Evolutionary conservation across 257 asterid genomes (phyloP).

Genomic region (Oldenlandia corymbosa): DNA sequence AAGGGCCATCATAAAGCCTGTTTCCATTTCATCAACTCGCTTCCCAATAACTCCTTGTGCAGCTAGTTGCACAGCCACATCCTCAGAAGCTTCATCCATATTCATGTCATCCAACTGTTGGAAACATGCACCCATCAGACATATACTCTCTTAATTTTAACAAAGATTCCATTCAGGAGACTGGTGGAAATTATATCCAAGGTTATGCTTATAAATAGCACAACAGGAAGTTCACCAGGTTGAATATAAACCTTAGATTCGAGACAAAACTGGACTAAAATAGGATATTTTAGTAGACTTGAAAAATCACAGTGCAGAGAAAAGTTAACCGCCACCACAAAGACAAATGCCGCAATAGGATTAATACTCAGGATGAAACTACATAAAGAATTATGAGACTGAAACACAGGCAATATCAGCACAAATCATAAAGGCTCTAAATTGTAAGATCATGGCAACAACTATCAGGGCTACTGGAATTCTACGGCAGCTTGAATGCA

Average conservation of each 20-base stretch:
- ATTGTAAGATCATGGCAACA: not conserved
- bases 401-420: not conserved
- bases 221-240: not conserved
- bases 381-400: not conserved
- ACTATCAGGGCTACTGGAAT: too few relatives aligned
- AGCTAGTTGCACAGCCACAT: conserved; percentile 80
- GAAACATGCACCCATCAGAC: conserved; percentile 16
- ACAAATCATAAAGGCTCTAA: not conserved
- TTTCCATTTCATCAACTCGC: conserved; percentile 96
- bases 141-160: not conserved
- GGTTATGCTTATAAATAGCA: not conserved
- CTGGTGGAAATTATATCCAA: not conserved
- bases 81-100: conserved; percentile 90
- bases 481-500: not conserved
- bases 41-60: conserved; percentile 99
- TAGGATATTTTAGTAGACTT: not conserved
- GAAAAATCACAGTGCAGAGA: not conserved
- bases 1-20: conserved; percentile 92
- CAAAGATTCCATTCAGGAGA: not conserved
- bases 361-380: not conserved
- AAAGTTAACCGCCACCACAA: not conserved
- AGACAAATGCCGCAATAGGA: not conserved
- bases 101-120: conserved; percentile 85
- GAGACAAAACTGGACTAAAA: not conserved
- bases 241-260: not conserved